Evolutionary conservation across 805 yeast genomes (phyloP).

Genomic region (Helenozyma rhizophorensis): DNA sequence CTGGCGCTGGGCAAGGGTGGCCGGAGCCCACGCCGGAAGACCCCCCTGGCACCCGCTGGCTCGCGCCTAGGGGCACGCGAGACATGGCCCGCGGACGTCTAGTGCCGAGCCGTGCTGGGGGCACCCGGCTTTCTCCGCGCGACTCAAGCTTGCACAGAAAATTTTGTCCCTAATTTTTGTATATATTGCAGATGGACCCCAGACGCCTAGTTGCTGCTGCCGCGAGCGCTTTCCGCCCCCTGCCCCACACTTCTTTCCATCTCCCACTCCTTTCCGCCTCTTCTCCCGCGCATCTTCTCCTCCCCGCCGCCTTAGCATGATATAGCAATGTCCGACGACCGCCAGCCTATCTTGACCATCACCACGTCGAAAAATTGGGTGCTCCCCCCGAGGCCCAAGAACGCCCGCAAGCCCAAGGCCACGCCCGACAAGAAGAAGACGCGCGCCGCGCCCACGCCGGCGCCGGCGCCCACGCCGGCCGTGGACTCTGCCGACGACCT

Average conservation of each 20-base stretch:
- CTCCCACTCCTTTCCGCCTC: not conserved
- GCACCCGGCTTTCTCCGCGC: constrained; percentile 8
- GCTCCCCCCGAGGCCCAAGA: constrained; percentile 18
- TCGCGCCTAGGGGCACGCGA: too few species aligned
- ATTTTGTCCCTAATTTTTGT: constrained; percentile 1
- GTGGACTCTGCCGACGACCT: constrained; percentile 11
- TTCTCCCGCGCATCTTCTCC: not conserved
- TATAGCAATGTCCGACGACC: constrained; percentile 10
- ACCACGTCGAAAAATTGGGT: constrained; percentile 18
- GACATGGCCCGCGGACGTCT: too few species aligned
- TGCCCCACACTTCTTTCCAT: not conserved
- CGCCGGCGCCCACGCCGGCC: constrained; percentile 1
- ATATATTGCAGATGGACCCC: not conserved
- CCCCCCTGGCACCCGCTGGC: too few species aligned
- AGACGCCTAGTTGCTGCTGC: too few species aligned
- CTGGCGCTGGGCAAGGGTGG: too few species aligned
- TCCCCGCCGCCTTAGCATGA: constrained; percentile 8
- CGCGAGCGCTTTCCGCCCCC: constrained; percentile 1
- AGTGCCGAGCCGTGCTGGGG: too few species aligned
- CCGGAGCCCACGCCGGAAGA: too few species aligned
- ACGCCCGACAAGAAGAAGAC: constrained; percentile 25
- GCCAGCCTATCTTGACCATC: constrained; percentile 15
- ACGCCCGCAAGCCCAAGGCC: constrained; percentile 13
- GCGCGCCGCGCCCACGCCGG: not conserved
- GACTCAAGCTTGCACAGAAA: constrained; percentile 4